Percentiles rank a stretch among this genome's conserved stretches.
phyloP scores from a whole-genome alignment of 73 alveolate genomes.

The Stentor coeruleus region DNA sequence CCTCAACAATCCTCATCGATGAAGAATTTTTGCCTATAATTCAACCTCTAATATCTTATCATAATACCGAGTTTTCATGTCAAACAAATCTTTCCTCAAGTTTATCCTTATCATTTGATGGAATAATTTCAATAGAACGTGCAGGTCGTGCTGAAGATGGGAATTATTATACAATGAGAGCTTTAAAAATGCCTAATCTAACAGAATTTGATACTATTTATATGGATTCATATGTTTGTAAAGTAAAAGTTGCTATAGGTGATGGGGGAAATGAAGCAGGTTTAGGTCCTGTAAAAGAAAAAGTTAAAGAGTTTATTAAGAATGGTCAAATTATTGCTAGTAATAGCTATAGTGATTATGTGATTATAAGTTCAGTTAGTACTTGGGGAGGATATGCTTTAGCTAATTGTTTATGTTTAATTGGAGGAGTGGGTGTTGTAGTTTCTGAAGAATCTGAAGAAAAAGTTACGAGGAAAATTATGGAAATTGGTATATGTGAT shows the following conservation, averaged over 20 bases:
- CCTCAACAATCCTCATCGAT: conserved; percentile 33
- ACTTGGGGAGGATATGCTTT: conserved; percentile 69
- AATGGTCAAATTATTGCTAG: conserved; percentile 62
- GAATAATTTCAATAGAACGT: conserved; percentile 44
- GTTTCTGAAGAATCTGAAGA: neutral
- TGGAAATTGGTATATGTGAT: conserved; percentile 4
- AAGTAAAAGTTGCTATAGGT: conserved; percentile 47
- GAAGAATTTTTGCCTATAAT: conserved; percentile 11
- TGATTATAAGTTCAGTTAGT: conserved; percentile 52
- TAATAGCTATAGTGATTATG: conserved; percentile 49
- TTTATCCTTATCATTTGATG: conserved; percentile 16
- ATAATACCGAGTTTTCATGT: neutral
- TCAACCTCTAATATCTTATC: conserved; percentile 4
- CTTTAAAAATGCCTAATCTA: conserved; percentile 26
- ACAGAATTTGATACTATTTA: neutral
- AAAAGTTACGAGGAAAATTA: neutral
- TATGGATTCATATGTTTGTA: neutral
- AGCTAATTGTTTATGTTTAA: neutral
- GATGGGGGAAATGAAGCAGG: conserved; percentile 85
- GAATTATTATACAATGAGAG: conserved; percentile 39
- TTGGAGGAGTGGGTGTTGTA: neutral
- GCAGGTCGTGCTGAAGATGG: conserved; percentile 30
- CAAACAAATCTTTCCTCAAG: neutral
- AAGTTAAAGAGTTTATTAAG: conserved; percentile 41
- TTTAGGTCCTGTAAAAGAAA: conserved; percentile 57